Base-by-base conservation (phyloP, 495 filamentous ascomycete genomes). In the Lentithecium fluviatile region DNA sequence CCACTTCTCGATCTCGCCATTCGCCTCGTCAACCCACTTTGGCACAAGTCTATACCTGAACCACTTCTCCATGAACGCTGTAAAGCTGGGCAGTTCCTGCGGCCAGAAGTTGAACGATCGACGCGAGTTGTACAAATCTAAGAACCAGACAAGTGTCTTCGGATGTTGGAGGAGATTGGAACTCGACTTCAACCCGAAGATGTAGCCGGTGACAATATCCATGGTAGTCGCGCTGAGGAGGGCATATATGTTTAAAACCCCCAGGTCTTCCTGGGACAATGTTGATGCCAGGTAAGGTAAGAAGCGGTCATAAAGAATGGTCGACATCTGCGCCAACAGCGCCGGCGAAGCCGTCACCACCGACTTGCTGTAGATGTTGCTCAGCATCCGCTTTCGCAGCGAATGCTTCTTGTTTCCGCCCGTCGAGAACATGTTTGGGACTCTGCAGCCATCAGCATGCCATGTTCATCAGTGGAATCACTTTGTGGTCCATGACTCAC, bases 311-410 rank as follows among this genome's bases (percentile, higher is more conserved):
- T 82, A 81, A 19, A 94, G 62, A 36, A 94, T 81, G 1, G 72
- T 72, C 45, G 78, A 69, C 17, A 85, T 82, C 61, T 90, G 85
- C 10, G 77, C 69, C 1, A 73, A 70, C 34, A 90, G 68, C 21
- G 86, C 75, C 1, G 79, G 70, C 6, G 87, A 90, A 23, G 77
- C 74, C 56, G 86, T 82, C 43, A 94, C 71, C 58, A 74, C 83
- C 7, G 87, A 88, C 66, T 92, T 92, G 63, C 85, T 86, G 74
- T 88, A 91, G 37, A 87, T 77, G 66, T 88, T 80, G 21, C 82
- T 84, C 17, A 93, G 71, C 81, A 86, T 83, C 24, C 85, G 82
- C 70, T 89, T 90, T 45, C 83, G 78, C 6, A 70, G 70, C 6
- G 86, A 83, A 70, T 89, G 88, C 7, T 76, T 72, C 37, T 76